Percentiles rank a stretch among this genome's conserved stretches.
These are phyloP conservation scores for Medicago lupulina DNA, from an alignment of 306 rosid species.

Conservation along the genomic window DNA sequence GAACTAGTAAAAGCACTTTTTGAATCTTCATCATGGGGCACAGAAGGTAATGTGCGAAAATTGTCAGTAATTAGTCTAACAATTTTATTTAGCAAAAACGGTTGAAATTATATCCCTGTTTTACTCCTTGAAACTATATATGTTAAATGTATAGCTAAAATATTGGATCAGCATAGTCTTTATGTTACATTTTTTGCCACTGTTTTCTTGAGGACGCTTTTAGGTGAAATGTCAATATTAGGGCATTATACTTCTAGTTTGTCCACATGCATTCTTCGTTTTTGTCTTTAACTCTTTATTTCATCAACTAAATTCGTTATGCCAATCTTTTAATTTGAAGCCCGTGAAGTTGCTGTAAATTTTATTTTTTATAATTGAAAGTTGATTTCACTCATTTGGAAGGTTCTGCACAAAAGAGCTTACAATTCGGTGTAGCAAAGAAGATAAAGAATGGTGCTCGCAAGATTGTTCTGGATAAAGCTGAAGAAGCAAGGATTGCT, in stretches of 20 bases:
- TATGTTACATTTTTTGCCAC: slow-evolving; percentile 26
- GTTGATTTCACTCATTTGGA: slow-evolving; percentile 46
- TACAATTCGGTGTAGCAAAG: slow-evolving; percentile 83
- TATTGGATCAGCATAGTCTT: slow-evolving; percentile 26
- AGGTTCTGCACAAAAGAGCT: slow-evolving; percentile 77
- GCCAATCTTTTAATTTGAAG: slow-evolving; percentile 3
- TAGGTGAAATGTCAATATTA: slow-evolving; percentile 19
- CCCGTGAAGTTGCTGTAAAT: slow-evolving; percentile 20
- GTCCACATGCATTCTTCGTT: slow-evolving; percentile 24
- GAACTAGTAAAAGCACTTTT: slow-evolving; percentile 86
- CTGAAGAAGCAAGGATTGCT: slow-evolving; percentile 95
- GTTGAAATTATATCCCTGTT: slow-evolving; percentile 25
- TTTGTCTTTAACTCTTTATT: slow-evolving; percentile 5
- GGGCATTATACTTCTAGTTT: slow-evolving; percentile 32
- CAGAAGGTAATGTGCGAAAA: slow-evolving; percentile 65
- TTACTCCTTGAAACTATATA: slow-evolving; percentile 33
- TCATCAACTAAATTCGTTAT: slow-evolving; percentile 29
- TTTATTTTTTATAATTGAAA: slow-evolving; percentile 40
- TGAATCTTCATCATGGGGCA: slow-evolving; percentile 88
- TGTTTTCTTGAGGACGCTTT: slow-evolving; percentile 25
- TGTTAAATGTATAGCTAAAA: slow-evolving; percentile 23
- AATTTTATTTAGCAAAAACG: neutral
- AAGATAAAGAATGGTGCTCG: slow-evolving; percentile 97
- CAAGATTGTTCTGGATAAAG: slow-evolving; percentile 90
- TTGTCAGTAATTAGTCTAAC: slow-evolving; percentile 19